These are phyloP conservation scores for Crucihimalaya himalaica DNA, from an alignment of 345 rosid species.

Conservation along the genomic window DNA sequence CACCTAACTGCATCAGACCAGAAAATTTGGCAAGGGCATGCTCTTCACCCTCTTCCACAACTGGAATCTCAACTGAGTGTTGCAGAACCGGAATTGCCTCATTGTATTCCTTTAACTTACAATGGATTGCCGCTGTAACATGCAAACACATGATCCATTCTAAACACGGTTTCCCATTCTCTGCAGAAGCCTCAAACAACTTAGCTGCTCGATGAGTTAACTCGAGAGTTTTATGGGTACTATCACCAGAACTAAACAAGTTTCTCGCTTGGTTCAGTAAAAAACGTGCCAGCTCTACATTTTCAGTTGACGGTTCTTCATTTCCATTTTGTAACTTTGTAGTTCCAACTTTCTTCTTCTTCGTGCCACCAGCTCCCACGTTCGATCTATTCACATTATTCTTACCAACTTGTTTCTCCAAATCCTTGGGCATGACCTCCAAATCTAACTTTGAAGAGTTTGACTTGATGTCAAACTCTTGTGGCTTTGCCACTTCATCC, in stretches of 20 bases:
- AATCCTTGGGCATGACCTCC: constrained; percentile 16
- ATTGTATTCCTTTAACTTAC: constrained; percentile 67
- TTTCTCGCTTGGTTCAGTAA: constrained; percentile 75
- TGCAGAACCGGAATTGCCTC: constrained; percentile 83
- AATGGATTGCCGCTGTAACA: constrained; percentile 79
- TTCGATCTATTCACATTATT: constrained; percentile 48
- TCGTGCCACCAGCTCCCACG: constrained; percentile 37
- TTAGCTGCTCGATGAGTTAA: constrained; percentile 71
- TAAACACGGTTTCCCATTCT: constrained; percentile 60
- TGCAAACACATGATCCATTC: constrained; percentile 87
- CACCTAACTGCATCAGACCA: constrained; percentile 94
- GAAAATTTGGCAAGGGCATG: constrained; percentile 90
- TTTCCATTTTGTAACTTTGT: constrained; percentile 53
- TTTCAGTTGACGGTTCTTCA: constrained; percentile 46
- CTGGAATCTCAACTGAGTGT: constrained; percentile 73
- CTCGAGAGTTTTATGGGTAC: constrained; percentile 68
- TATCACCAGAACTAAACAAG: constrained; percentile 73
- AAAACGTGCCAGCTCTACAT: constrained; percentile 66
- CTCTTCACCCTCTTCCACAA: constrained; percentile 65
- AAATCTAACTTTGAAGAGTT: constrained; percentile 42
- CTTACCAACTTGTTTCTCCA: constrained; percentile 47
- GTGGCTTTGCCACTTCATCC: constrained; percentile 50
- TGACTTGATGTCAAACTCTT: constrained; percentile 36
- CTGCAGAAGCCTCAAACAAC: constrained; percentile 61
- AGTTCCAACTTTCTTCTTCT: constrained; percentile 54